Base-by-base conservation (phyloP, 2,329 filamentous ascomycete species). In the Calonectria henricotiae region DNA sequence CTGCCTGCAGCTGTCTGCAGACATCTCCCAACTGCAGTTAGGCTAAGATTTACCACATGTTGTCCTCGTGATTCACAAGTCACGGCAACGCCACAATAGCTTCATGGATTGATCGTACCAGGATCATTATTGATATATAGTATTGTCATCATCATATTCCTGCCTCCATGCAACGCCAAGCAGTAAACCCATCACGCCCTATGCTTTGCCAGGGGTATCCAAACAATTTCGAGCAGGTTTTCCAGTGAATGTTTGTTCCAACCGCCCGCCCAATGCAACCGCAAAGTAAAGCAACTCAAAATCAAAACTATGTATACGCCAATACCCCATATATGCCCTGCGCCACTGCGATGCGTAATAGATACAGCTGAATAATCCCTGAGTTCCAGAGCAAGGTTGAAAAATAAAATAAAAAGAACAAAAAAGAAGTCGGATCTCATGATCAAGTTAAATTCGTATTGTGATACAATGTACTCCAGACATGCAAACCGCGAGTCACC, bases 151-250 rank as follows among this genome's bases (percentile, higher is more conserved):
- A 76, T 78, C 73, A 76, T 78, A 69, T 63, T 65, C 70, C 55
- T 62, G 49, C 66, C 73, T 74, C 65, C 75, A 72, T 69, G 71
- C 73, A 78, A 80, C 77, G 75, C 76, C 79, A 58, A 76, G 74
- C 68, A 72, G 65, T 68, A 65, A 74, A 64, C 71, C 67, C 74
- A 71, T 63, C 65, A 67, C 68, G 77, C 73, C 75, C 74, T 75
- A 75, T 79, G 75, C 77, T 71, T 73, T 77, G 72, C 73, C 75
- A 76, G 74, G 79, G 79, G 79, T 81, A 82, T 82, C 77, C 78
- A 78, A 78, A 74, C 72, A 74, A 74, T 73, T 71, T 69, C 70
- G 74, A 75, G 70, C 62, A 72, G 60, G 73, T 69, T 75, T 69
- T 65, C 51, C 64, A 75, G 71, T 75, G 71, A 76, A 74, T 76